Base-by-base conservation (phyloP, 495 filamentous ascomycete genomes). In the Neurospora terricola region DNA sequence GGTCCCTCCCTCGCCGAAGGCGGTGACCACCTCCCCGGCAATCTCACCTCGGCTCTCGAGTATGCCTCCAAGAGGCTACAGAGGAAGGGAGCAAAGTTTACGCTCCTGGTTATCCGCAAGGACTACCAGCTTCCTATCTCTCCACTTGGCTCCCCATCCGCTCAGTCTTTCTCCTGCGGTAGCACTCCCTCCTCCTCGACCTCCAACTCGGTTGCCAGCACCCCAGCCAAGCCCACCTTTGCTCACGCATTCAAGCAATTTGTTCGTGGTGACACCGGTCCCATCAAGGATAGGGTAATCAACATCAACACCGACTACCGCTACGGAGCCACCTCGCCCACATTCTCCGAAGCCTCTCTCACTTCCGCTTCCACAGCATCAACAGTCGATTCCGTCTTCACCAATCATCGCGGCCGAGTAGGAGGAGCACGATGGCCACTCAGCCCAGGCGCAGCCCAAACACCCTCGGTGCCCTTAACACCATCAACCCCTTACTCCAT, bases 1-100 rank as follows among this genome's bases (percentile, higher is more conserved):
- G 85, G 86, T 7, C 76, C 78, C 1, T 87, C 85, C 43, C 79
- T 88, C 59, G 80, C 84, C 59, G 86, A 87, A 9, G 54, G 54
- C 70, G 76, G 77, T 62, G 80, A 84, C 74, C 83, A 85, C 38
- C 79, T 88, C 8, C 85, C 87, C 3, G 73, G 77, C 38, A 78
- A 80, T 48, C 72, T 88, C 70, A 81, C 74, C 16, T 75, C 78
- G 14, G 83, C 85, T 38, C 78, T 88, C 8, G 84, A 87, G 16
- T 88, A 88, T 73, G 81, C 83, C n/a, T 87, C 87, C 9, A 82
- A 81, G 72, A 77, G 82, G 48, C 80, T 88, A 12, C 81, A 82
- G 34, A 81, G 82, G 43, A 88, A 88, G 70, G 78, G 74, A 1
- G 71, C 84, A 9, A 80, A 84, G 72, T 76, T 88, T 30, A 86